Percentiles rank a stretch among this genome's conserved stretches.
phyloP scores from a whole-genome alignment of 768 basidiomycete species.

The Lentinula lateritia region DNA sequence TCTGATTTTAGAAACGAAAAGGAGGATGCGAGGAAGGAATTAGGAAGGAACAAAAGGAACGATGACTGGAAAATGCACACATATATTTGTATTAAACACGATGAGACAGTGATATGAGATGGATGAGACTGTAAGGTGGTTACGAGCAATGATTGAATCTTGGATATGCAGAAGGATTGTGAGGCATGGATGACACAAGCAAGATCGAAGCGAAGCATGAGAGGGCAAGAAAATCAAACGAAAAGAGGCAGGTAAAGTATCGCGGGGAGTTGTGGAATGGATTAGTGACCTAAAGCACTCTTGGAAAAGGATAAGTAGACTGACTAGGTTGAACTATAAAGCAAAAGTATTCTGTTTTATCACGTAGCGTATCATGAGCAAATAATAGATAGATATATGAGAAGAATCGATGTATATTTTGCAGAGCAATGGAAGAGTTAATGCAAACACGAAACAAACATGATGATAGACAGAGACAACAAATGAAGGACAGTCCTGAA shows the following conservation, averaged over 20 bases:
- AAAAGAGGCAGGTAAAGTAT: background rate
- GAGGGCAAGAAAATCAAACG: background rate
- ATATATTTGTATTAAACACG: background rate
- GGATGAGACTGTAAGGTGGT: no score
- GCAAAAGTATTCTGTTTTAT: background rate
- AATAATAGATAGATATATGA: background rate
- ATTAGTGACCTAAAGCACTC: background rate
- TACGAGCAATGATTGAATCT: background rate
- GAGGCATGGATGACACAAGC: background rate
- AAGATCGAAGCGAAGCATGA: background rate
- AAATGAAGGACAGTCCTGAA: background rate
- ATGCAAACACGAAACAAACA: conserved; percentile 2
- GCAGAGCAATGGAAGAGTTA: background rate
- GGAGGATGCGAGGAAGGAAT: background rate
- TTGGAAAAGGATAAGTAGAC: background rate
- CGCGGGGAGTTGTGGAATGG: background rate
- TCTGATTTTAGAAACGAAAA: background rate
- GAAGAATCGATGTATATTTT: background rate
- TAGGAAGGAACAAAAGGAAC: background rate
- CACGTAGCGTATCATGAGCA: conserved; percentile 3
- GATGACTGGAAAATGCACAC: background rate
- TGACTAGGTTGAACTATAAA: background rate
- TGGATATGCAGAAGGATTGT: background rate
- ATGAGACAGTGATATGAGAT: background rate
- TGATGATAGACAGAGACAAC: conserved; percentile 3